Evolutionary conservation across 1,284 basidiomycete species (phyloP).

Genomic region (Rhodofomes roseus): DNA sequence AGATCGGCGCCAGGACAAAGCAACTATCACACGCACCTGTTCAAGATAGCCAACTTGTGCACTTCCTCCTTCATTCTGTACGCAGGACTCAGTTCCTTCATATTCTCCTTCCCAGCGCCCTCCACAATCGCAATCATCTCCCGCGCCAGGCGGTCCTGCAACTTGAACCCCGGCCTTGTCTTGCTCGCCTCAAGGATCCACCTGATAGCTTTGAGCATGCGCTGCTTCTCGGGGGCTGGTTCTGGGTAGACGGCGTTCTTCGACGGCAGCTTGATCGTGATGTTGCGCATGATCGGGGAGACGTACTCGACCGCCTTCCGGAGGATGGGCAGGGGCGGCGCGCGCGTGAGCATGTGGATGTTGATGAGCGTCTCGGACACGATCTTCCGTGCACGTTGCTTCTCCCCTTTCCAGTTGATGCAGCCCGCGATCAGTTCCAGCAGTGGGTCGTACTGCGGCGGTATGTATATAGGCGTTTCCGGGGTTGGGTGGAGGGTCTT

Average conservation of each 20-base stretch:
- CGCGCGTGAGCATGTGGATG: conserved; percentile 72
- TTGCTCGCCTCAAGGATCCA: conserved; percentile 66
- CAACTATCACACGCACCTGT: conserved; percentile 57
- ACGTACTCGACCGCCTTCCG: conserved; percentile 63
- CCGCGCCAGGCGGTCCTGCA: conserved; percentile 69
- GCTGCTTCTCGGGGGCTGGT: conserved; percentile 75
- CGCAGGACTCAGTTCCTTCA: conserved; percentile 45
- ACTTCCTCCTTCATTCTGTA: conserved; percentile 56
- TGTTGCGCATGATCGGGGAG: conserved; percentile 61
- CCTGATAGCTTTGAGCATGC: conserved; percentile 59
- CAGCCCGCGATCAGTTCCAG: conserved; percentile 68
- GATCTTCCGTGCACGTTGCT: conserved; percentile 39
- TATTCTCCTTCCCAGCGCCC: conserved; percentile 31
- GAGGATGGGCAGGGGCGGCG: conserved; percentile 74
- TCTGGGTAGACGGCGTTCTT: conserved; percentile 66
- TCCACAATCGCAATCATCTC: conserved; percentile 70
- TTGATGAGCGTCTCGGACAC: conserved; percentile 62
- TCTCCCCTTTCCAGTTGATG: conserved; percentile 67
- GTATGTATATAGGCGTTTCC: conserved; percentile 42
- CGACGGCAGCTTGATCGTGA: conserved; percentile 50
- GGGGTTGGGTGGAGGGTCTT: neutral
- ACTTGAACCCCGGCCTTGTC: conserved; percentile 43
- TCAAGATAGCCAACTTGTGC: conserved; percentile 74
- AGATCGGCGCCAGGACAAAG: no score
- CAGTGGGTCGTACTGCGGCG: conserved; percentile 74